Evolutionary conservation across 2,329 filamentous ascomycete species (phyloP), one percentile per base, ranked within the genome.

Genomic region (Aspergillus sp.): DNA sequence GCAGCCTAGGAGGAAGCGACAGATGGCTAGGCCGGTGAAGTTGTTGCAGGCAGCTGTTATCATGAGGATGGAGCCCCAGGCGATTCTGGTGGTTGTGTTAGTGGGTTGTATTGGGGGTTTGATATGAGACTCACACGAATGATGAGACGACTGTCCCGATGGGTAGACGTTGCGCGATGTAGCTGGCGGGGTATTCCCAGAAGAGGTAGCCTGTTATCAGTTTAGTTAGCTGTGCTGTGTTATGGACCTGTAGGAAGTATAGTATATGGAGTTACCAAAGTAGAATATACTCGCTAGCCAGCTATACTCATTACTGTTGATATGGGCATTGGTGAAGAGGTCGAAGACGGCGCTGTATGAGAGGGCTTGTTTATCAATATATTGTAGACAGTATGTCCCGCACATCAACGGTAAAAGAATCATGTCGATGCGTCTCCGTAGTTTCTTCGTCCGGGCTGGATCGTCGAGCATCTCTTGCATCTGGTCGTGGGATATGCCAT

Each of bases 281-380:
- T 85, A 86, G 67, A 85, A 86, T 4, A 85, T 81, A 21, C 78
- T 82, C 1, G 82, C 80, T n/a, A 85, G 77, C 82, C 83, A 85
- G 50, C 78, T 78, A 62, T 86, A 87, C 50, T 72, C 60, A 55
- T 70, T 55, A 50, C 69, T 72, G 15, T 60, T 62, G 65, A 85
- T 84, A 17, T 78, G 72, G 0, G 83, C 84, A 21, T 79, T 78
- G 12, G 73, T 70, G 61, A 85, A 81, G 0, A 86, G 73, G 51
- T 86, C 84, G 61, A 85, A 86, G 0, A 86, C 82, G 2, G 84
- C 83, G 0, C 81, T 79, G 67, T 85, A 86, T 0, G 79, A 78
- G 5, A 85, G 72, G 0, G 83, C 81, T 62, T 82, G 57, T 71
- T 86, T 87, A 70, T 85, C 83, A 65, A 85, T 82, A 61, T 83